Evolutionary conservation across 352 stramenopile genomes (phyloP).

Genomic region (Globisporangium sylvaticum): DNA sequence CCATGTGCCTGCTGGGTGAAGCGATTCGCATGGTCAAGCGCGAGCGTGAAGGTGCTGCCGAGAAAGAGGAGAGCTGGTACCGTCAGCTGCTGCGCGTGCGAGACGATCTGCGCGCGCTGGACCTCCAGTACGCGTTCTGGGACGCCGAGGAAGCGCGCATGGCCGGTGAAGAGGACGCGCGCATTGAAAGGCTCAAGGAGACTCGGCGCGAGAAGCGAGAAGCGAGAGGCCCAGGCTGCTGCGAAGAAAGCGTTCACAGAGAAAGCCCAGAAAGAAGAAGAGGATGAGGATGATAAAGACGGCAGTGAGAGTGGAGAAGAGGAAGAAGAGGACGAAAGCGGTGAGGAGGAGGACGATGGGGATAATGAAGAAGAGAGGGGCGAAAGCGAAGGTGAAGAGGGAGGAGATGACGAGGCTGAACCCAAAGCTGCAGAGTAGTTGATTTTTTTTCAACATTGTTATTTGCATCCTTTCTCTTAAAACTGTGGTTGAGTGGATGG

Average conservation of each 20-base stretch:
- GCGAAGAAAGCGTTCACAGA: slow-evolving; percentile 63
- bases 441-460: neutral
- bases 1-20: slow-evolving; percentile 54
- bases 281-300: neutral
- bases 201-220: slow-evolving; percentile 41
- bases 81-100: slow-evolving; percentile 56
- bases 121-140: slow-evolving; percentile 59
- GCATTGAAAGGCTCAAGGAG: slow-evolving; percentile 47
- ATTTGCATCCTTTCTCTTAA: neutral
- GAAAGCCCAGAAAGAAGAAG: slow-evolving; percentile 18
- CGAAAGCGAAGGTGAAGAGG: slow-evolving; percentile 15
- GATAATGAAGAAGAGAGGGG: slow-evolving; percentile 21
- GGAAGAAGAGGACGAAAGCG: slow-evolving; percentile 6
- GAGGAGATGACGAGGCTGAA: slow-evolving; percentile 17
- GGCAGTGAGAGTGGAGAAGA: neutral
- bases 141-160: slow-evolving; percentile 54
- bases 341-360: slow-evolving; percentile 18
- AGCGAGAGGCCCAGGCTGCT: slow-evolving; percentile 44
- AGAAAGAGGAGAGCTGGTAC: slow-evolving; percentile 43
- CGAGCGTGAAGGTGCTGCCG: slow-evolving; percentile 20
- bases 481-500: neutral
- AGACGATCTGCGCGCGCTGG: slow-evolving; percentile 57
- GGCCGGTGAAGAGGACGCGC: slow-evolving; percentile 35
- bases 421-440: neutral
- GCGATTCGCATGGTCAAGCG: slow-evolving; percentile 47